phyloP scores from a whole-genome alignment of 176 grass and related monocot genomes.

The Puccinellia tenuiflora region DNA sequence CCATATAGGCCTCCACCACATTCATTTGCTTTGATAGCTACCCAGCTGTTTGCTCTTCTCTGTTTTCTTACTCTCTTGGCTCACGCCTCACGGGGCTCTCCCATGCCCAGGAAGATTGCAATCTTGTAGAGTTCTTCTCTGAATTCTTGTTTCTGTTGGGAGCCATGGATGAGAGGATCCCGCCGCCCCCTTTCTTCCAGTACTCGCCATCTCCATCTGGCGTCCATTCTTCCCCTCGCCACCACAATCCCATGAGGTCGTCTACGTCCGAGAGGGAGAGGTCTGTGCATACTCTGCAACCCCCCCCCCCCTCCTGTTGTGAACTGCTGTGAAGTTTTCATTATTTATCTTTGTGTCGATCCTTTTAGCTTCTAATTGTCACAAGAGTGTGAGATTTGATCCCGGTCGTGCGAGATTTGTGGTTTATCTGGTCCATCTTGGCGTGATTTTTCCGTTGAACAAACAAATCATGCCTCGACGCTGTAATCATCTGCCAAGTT shows the following conservation, averaged over 20 bases:
- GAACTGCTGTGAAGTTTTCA: background rate
- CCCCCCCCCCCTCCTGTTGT: background rate
- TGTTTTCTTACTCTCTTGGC: constrained; percentile 24
- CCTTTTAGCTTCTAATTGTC: background rate
- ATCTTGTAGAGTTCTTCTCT: constrained; percentile 6
- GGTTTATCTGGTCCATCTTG: constrained; percentile 20
- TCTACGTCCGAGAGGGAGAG: constrained; percentile 82
- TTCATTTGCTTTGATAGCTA: constrained; percentile 24
- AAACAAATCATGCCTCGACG: constrained; percentile 17
- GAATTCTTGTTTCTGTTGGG: constrained; percentile 11
- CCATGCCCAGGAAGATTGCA: constrained; percentile 18
- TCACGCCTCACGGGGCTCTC: background rate
- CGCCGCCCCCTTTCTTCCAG: constrained; percentile 66
- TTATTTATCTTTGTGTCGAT: background rate
- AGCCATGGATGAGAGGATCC: constrained; percentile 83
- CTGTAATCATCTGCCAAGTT: background rate
- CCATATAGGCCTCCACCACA: constrained; percentile 28
- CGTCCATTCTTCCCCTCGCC: constrained; percentile 76
- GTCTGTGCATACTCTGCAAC: constrained; percentile 37
- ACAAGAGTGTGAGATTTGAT: background rate
- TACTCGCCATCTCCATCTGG: constrained; percentile 75
- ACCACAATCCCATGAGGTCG: constrained; percentile 51
- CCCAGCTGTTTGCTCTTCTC: constrained; percentile 14
- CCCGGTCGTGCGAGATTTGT: constrained; percentile 16
- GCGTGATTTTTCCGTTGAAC: constrained; percentile 4